Evolutionary conservation across 2,329 filamentous ascomycete genomes (phyloP).

Genomic region (Mycogone perniciosa): DNA sequence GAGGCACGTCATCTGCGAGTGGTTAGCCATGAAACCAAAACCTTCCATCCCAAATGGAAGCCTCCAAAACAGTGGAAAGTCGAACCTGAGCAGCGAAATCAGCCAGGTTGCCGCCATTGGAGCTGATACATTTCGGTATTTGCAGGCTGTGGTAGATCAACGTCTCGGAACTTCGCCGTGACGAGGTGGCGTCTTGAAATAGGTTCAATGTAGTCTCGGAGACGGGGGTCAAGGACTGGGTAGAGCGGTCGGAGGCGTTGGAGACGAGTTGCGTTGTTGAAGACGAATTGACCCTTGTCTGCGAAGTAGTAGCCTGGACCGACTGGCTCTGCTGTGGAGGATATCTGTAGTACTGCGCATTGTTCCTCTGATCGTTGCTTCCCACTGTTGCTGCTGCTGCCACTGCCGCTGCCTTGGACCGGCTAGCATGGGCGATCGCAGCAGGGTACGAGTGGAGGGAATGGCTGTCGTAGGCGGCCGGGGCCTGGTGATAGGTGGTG

Average conservation of each 20-base stretch:
- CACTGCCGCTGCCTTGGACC: slow-evolving; percentile 20
- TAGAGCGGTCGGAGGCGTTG: not conserved
- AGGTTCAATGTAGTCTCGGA: not conserved
- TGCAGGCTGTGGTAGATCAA: slow-evolving; percentile 57
- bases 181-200: slow-evolving; percentile 20
- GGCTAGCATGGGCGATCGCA: slow-evolving; percentile 27
- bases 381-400: slow-evolving; percentile 3
- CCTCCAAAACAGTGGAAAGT: not conserved
- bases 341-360: slow-evolving; percentile 27
- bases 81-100: slow-evolving; percentile 78
- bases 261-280: slow-evolving; percentile 14
- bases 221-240: slow-evolving; percentile 5
- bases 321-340: slow-evolving; percentile 21
- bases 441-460: slow-evolving; percentile 35
- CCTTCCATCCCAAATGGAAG: not conserved
- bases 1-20: slow-evolving; percentile 76
- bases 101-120: slow-evolving; percentile 66
- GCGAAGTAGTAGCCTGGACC: slow-evolving; percentile 9
- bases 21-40: not conserved
- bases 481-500: slow-evolving; percentile 43
- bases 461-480: slow-evolving; percentile 43
- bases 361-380: slow-evolving; percentile 27
- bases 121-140: slow-evolving; percentile 69
- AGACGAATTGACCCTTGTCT: slow-evolving; percentile 14
- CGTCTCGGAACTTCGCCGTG: slow-evolving; percentile 35